These are phyloP conservation scores for Lithohypha guttulata DNA, from an alignment of 2,329 filamentous ascomycete species.

Conservation along the genomic window DNA sequence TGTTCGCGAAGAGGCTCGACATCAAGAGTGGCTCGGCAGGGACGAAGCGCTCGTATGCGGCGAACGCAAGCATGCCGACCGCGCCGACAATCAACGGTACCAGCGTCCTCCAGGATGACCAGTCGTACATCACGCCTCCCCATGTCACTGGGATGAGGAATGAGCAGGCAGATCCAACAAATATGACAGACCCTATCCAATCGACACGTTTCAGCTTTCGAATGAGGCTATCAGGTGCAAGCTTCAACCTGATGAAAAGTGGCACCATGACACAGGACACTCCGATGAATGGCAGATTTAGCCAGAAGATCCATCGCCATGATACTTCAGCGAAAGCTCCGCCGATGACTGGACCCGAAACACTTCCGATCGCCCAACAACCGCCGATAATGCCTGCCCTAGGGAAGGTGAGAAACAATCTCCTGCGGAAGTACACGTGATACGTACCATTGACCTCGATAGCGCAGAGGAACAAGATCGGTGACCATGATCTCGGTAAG, in stretches of 20 bases:
- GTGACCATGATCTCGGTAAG: slow-evolving; percentile 35
- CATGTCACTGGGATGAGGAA: slow-evolving; percentile 54
- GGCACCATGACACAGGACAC: slow-evolving; percentile 39
- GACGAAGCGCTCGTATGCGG: slow-evolving; percentile 43
- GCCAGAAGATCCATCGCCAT: slow-evolving; percentile 54
- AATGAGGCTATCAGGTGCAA: slow-evolving; percentile 36
- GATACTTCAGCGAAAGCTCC: slow-evolving; percentile 22
- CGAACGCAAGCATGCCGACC: slow-evolving; percentile 41
- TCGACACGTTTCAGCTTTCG: slow-evolving; percentile 48
- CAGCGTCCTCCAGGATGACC: slow-evolving; percentile 52
- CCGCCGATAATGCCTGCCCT: no score
- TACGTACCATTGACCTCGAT: slow-evolving; percentile 20
- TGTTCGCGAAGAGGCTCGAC: slow-evolving; percentile 35
- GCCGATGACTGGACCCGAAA: slow-evolving; percentile 25
- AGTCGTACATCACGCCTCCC: slow-evolving; percentile 56
- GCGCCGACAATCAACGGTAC: slow-evolving; percentile 50
- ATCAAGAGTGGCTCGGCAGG: slow-evolving; percentile 43
- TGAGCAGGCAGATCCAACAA: slow-evolving; percentile 47
- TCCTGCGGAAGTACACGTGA: no score
- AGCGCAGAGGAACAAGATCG: slow-evolving; percentile 33
- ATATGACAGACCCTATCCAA: slow-evolving; percentile 51
- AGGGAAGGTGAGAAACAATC: no score
- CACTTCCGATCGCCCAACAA: no score
- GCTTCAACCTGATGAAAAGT: slow-evolving; percentile 44
- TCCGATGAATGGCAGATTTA: slow-evolving; percentile 49